Conservation (phyloP, 2,329 filamentous ascomycete genomes). For the Daldinia sp. region DNA sequence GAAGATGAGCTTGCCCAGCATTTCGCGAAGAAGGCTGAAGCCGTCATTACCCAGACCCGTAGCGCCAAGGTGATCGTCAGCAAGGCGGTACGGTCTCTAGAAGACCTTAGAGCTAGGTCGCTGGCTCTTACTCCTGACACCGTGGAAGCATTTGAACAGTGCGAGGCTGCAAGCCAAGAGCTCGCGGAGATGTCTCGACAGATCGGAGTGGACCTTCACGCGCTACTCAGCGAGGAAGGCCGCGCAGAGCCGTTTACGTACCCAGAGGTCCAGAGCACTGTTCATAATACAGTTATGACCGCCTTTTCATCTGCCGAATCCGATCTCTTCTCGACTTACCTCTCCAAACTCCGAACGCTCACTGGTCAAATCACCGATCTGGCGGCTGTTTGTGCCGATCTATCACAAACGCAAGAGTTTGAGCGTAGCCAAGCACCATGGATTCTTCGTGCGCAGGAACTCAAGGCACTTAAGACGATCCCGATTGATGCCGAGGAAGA, state of each 20-base stretch:
- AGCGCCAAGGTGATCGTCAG: constrained; percentile 84
- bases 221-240: constrained; percentile 75
- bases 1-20: constrained; percentile 73
- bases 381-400: constrained; percentile 72
- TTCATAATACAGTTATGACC: constrained; percentile 63
- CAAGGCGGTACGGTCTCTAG: constrained; percentile 78
- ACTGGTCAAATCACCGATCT: constrained; percentile 74
- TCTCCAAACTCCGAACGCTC: constrained; percentile 71
- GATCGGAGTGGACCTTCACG: constrained; percentile 72
- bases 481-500: constrained; percentile 87
- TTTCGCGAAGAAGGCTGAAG: constrained; percentile 75
- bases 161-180: constrained; percentile 69
- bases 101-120: constrained; percentile 79
- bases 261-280: constrained; percentile 69
- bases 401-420: constrained; percentile 80
- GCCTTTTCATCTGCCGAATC: constrained; percentile 66
- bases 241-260: constrained; percentile 73
- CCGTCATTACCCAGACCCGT: constrained; percentile 76
- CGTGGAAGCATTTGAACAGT: constrained; percentile 72
- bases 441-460: constrained; percentile 80
- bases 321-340: constrained; percentile 75
- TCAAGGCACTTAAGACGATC: constrained; percentile 82
- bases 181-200: constrained; percentile 72
- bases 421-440: constrained; percentile 80
- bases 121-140: constrained; percentile 76